Conservation (phyloP, 441 rosid species). For the Gossypium davidsonii region DNA sequence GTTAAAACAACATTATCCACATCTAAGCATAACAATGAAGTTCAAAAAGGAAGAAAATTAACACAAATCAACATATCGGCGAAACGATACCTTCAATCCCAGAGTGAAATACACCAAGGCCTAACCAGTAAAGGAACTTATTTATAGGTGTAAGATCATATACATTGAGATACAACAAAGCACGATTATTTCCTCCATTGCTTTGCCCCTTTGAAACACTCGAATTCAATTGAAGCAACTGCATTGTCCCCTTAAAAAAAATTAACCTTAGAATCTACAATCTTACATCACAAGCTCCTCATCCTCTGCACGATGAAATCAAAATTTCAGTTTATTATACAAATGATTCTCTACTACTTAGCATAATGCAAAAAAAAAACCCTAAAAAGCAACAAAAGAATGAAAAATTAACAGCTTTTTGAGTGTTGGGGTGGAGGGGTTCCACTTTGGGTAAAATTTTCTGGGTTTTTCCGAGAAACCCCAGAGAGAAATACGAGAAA, state of each 20-base stretch:
- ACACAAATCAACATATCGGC: not conserved
- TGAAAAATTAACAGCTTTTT: not conserved
- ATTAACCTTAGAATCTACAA: conserved; percentile 18
- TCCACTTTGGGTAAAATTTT: not conserved
- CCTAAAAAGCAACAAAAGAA: not conserved
- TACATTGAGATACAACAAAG: conserved; percentile 72
- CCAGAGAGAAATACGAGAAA: not conserved
- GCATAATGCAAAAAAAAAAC: not conserved
- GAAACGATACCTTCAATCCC: conserved; percentile 69
- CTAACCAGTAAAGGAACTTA: conserved; percentile 83
- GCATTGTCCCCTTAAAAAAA: conserved; percentile 35
- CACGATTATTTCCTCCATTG: conserved; percentile 29
- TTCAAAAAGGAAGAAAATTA: not conserved
- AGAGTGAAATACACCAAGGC: conserved; percentile 90
- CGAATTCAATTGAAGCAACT: conserved; percentile 55
- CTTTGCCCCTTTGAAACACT: conserved; percentile 38
- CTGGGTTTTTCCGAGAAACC: not conserved
- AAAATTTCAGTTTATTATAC: not conserved
- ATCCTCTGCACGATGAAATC: conserved; percentile 17
- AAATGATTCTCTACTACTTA: not conserved
- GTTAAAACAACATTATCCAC: not conserved
- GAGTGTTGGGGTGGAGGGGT: not conserved
- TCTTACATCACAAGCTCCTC: conserved; percentile 29
- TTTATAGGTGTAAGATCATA: conserved; percentile 91
- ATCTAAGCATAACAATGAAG: not conserved